phyloP scores from a whole-genome alignment of 1,284 basidiomycete genomes.

The Waitea zeae region DNA sequence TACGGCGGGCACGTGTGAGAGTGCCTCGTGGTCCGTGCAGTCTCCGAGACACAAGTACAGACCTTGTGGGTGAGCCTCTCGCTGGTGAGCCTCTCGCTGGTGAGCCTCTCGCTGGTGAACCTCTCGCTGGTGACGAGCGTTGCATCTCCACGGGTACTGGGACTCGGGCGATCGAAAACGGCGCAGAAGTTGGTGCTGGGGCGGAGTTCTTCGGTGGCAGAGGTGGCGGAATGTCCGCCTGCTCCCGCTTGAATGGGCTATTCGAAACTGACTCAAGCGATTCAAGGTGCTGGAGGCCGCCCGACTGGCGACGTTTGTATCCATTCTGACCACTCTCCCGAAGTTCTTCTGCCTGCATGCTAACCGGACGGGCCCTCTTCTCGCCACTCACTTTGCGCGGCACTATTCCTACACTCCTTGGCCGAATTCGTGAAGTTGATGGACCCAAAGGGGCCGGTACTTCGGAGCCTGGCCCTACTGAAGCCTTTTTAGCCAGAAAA shows the following conservation, averaged over 20 bases:
- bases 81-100: constrained; percentile 13
- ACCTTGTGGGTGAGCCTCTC: constrained; percentile 36
- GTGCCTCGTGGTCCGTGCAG: constrained; percentile 66
- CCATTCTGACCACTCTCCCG: constrained; percentile 57
- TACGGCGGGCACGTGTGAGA: constrained; percentile 38
- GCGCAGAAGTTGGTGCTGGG: neutral
- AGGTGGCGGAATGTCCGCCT: neutral
- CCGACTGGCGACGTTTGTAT: constrained; percentile 58
- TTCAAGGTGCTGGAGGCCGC: constrained; percentile 55
- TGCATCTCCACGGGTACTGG: constrained; percentile 9
- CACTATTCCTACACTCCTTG: constrained; percentile 10
- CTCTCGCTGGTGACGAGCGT: constrained; percentile 5
- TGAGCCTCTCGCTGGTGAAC: constrained; percentile 10
- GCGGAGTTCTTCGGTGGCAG: neutral
- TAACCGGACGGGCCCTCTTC: constrained; percentile 49
- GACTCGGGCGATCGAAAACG: neutral
- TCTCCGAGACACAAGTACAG: constrained; percentile 64
- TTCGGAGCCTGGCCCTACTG: too few species aligned
- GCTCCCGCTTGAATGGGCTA: constrained; percentile 52
- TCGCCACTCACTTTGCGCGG: constrained; percentile 52
- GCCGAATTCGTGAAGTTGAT: constrained; percentile 28
- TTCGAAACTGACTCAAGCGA: constrained; percentile 66
- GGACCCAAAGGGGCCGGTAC: constrained; percentile 54
- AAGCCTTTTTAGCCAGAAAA: too few species aligned
- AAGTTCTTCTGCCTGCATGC: constrained; percentile 47